Evolutionary conservation across 2,329 filamentous ascomycete species (phyloP), one percentile per base, ranked within the genome.

Genomic region (Pseudocercospora pini-densiflorae): DNA sequence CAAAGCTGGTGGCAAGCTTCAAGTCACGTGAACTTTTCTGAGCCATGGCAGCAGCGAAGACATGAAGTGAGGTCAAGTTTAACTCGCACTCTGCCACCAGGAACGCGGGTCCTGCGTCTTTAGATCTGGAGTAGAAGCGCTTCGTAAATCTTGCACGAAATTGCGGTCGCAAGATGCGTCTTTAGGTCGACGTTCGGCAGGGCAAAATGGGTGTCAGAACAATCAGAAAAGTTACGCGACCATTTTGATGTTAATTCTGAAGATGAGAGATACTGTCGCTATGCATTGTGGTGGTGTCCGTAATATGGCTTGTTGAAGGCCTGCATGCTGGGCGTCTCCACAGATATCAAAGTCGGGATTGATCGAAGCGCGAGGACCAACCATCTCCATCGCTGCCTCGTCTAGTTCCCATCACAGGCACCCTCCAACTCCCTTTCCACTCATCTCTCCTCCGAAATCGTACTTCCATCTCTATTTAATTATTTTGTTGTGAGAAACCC

Each of bases 181-280:
- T 24, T 24, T 5, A 16, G 6, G 24, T 51, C 47, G 59, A 6
- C 0, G 40, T 3, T 49, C 8, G 59, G n/a, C 3, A 2, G 47
- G 21, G 29, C 24, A 31, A 60, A 27, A 60, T 40, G 45, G n/a
- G 55, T 47, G 31, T 59, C 8, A 55, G n/a, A n/a, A 8, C 16
- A 33, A 62, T 59, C 45, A 33, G 19, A 55, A 36, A 24, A 51
- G 8, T 47, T 49, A 23, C 62, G 62, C 62, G 62, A 63, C 55
- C n/a, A 59, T 24, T 29, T 5, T 40, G 10, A 33, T 53, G 12
- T 36, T 19, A 27, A 40, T 51, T 59, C 59, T 21, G 51, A 7
- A 2, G 14, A 27, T 31, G 51, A 9, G 16, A 45, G 33, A n/a
- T 6, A 12, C 5, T 29, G 49, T 57, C 27, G n/a, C 23, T 55